Base-by-base conservation (phyloP, 2,329 filamentous ascomycete genomes). In the Didymella pinodella region DNA sequence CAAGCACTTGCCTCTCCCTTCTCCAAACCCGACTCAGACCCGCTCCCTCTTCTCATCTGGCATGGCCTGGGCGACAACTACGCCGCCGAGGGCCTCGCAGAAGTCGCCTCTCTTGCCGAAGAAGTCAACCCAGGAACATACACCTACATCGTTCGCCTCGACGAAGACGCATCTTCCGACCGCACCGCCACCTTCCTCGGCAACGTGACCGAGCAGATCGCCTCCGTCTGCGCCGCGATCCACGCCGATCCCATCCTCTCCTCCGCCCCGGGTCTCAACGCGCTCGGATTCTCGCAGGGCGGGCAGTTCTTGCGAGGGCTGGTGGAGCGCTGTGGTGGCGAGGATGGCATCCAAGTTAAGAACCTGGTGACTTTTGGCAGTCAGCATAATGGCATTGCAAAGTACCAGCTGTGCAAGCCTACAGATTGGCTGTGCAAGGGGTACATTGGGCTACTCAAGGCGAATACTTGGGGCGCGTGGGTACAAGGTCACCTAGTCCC, bases 291-390 rank as follows among this genome's bases (percentile, higher is more conserved):
- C 82, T 95, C 91, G 14, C 95, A 99, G 78, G 95, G 95, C 63
- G 95, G 95, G 1, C 92, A 97, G 76, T 97, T 99, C 81, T 85
- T 99, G n/a, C 88, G 95, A 59, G 95, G 85, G 25, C 93, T 96
- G 75, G 83, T 97, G 64, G 88, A 99, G 83, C 86, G 92, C 43
- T 99, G 95, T 76, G 73, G 69, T 29, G 89, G 92, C 0, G 49
- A 65, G 7, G 72, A 70, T 32, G 89, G 92, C 0, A 48, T 68
- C 12, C 88, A 86, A 4, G 86, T 97, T 12, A 85, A 87, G 65
- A 93, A 86, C 74, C 85, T 97, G 36, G 85, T 97, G 63, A 97
- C 93, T 1, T 96, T 95, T 70, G 93, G 93, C 63, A 90, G 88
- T 72, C 93, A 96, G 80, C 93, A 97, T 80, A 95, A 94, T 76